phyloP scores from a whole-genome alignment of 176 grass and related monocot genomes.

The Ensete glaucum region DNA sequence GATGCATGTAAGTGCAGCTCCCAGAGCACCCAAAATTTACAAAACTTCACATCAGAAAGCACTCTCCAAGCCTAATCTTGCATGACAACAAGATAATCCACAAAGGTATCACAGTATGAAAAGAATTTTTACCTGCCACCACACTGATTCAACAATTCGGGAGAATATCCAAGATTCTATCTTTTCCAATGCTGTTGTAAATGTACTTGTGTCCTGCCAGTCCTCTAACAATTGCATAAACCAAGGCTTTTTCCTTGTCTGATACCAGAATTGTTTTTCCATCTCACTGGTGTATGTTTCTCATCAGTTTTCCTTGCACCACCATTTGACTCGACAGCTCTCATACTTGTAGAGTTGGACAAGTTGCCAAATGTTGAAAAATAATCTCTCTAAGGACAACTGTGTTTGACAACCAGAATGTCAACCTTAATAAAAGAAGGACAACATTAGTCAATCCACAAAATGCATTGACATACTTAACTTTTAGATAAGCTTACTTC shows the following conservation, averaged over 20 bases:
- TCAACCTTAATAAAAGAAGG: constrained; percentile 54
- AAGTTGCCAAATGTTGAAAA: constrained; percentile 41
- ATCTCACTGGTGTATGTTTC: constrained; percentile 21
- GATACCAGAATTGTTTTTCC: constrained; percentile 33
- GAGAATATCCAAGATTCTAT: constrained; percentile 95
- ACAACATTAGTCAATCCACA: neutral
- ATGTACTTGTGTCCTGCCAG: constrained; percentile 56
- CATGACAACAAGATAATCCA: neutral
- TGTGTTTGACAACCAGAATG: constrained; percentile 93
- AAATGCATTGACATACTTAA: neutral
- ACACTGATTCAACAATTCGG: constrained; percentile 83
- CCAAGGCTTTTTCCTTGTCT: constrained; percentile 34
- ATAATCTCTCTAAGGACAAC: constrained; percentile 78
- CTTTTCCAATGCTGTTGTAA: constrained; percentile 56
- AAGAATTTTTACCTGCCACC: constrained; percentile 73
- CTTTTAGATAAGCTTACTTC: neutral
- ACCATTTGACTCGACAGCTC: constrained; percentile 23
- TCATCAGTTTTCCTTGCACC: constrained; percentile 28
- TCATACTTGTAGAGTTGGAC: constrained; percentile 30
- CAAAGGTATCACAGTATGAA: neutral
- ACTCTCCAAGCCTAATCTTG: too few relatives aligned
- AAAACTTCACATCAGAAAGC: too few relatives aligned
- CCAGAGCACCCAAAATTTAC: too few relatives aligned
- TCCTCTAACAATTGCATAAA: constrained; percentile 42
- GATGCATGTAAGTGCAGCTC: too few relatives aligned